These are phyloP conservation scores for Pseudogymnoascus sp. DNA, from an alignment of 2,329 filamentous ascomycete species.

Conservation along the genomic window DNA sequence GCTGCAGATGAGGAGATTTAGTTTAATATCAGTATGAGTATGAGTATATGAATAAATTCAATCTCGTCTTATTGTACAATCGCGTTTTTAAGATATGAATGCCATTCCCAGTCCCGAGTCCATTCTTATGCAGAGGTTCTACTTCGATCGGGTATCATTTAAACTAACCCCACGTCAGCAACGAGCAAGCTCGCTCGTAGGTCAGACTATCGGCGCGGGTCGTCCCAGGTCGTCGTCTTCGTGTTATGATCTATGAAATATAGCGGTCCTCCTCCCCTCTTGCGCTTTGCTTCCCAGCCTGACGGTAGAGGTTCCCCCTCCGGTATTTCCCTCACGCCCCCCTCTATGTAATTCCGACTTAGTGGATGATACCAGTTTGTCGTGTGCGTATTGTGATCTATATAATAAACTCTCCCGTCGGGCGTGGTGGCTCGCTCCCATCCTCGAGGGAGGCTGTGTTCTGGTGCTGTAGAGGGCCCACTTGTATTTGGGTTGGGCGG, in stretches of 20 bases:
- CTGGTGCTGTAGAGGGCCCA: not conserved
- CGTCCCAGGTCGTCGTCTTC: conserved; percentile 98
- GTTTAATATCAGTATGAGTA: conserved; percentile 6
- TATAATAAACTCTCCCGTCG: conserved; percentile 85
- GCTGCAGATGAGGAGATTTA: conserved; percentile 10
- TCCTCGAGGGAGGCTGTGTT: conserved; percentile 74
- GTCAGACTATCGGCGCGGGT: conserved; percentile 57
- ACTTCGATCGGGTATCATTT: not conserved
- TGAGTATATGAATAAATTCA: conserved; percentile 6
- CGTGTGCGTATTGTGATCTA: conserved; percentile 91
- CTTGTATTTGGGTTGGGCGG: not conserved
- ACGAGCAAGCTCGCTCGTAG: not conserved
- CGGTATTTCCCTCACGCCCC: conserved; percentile 44
- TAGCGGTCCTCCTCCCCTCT: conserved; percentile 94
- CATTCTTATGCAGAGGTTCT: conserved; percentile 3
- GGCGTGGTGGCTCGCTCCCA: conserved; percentile 93
- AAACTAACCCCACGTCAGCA: not conserved
- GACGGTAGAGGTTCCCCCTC: conserved; percentile 89
- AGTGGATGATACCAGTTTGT: conserved; percentile 60
- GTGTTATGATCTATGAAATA: conserved; percentile 99
- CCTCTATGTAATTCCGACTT: not conserved
- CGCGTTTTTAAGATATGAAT: not conserved
- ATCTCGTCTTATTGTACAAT: not conserved
- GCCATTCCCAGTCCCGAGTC: not conserved
- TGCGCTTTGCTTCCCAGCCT: conserved; percentile 92